phyloP scores from a whole-genome alignment of 129 eudicot genomes.

The Flaveria robusta region DNA sequence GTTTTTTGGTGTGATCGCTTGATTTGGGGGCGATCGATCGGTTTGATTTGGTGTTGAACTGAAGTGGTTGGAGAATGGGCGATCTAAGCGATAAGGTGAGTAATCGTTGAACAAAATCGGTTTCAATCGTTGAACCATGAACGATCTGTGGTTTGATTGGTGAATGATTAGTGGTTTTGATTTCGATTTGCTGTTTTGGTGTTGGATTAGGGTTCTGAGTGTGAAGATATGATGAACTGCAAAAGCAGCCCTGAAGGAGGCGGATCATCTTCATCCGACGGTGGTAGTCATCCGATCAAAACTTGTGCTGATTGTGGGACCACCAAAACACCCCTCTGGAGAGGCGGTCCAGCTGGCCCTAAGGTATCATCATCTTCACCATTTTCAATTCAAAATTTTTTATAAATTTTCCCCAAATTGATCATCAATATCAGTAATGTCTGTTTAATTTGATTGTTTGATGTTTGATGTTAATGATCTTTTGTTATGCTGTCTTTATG shows the following conservation, averaged over 20 bases:
- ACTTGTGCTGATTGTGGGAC: slow-evolving; percentile 94
- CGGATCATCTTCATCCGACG: slow-evolving; percentile 51
- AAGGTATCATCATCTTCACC: slow-evolving; percentile 79
- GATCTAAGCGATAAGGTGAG: slow-evolving; percentile 84
- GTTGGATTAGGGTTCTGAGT: slow-evolving; percentile 54
- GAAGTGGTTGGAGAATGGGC: slow-evolving; percentile 44
- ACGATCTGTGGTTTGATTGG: not conserved
- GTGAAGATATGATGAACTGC: slow-evolving; percentile 54
- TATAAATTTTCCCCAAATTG: not conserved
- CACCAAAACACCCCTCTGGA: slow-evolving; percentile 93
- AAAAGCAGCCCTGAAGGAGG: slow-evolving; percentile 51
- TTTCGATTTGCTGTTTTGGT: not conserved
- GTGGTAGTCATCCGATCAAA: slow-evolving; percentile 41
- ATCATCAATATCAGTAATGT: not conserved
- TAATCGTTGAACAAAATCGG: slow-evolving; percentile 32
- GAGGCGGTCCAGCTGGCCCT: slow-evolving; percentile 99
- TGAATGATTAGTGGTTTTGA: not conserved
- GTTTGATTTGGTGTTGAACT: slow-evolving; percentile 6
- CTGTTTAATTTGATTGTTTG: slow-evolving; percentile 18
- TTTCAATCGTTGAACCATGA: not conserved
- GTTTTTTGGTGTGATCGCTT: too few species aligned
- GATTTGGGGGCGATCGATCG: not conserved
- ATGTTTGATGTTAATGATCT: not conserved
- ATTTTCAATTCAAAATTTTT: not conserved
- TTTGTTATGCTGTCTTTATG: not conserved